Evolutionary conservation across 2,329 filamentous ascomycete genomes (phyloP).

Genomic region (Pseudofabraea citricarpa): DNA sequence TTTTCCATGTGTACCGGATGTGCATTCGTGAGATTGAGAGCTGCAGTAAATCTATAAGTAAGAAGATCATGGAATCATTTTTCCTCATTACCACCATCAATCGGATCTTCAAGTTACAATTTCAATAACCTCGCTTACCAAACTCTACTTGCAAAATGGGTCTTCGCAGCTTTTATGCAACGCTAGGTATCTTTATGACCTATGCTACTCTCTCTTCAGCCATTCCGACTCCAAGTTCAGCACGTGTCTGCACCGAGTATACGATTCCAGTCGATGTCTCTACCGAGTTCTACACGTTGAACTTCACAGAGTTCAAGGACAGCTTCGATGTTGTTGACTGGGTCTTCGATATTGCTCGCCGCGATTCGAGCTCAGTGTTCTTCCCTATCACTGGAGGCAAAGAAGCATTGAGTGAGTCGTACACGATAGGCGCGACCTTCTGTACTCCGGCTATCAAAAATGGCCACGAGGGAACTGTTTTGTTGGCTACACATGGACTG

Average conservation of each 20-base stretch:
- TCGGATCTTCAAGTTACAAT: too few species aligned
- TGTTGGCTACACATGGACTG: conserved; percentile 29
- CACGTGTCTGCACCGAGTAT: neutral
- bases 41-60: too few species aligned
- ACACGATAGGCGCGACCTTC: conserved; percentile 5
- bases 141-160: too few species aligned
- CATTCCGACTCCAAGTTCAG: too few species aligned
- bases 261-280: neutral
- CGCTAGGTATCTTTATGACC: too few species aligned
- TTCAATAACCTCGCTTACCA: too few species aligned
- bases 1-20: too few species aligned
- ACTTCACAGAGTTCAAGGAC: neutral
- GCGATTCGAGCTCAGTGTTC: neutral
- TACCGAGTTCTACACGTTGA: neutral
- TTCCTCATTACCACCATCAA: too few species aligned
- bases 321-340: neutral
- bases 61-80: too few species aligned
- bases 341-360: neutral
- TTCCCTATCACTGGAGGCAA: neutral
- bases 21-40: too few species aligned
- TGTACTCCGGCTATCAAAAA: conserved; percentile 6
- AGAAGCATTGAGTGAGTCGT: neutral
- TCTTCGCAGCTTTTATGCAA: too few species aligned
- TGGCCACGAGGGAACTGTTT: conserved; percentile 15
- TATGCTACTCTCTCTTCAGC: too few species aligned